Base-by-base conservation (phyloP, 352 stramenopile genomes). In the Phytophthora citrophthora region DNA sequence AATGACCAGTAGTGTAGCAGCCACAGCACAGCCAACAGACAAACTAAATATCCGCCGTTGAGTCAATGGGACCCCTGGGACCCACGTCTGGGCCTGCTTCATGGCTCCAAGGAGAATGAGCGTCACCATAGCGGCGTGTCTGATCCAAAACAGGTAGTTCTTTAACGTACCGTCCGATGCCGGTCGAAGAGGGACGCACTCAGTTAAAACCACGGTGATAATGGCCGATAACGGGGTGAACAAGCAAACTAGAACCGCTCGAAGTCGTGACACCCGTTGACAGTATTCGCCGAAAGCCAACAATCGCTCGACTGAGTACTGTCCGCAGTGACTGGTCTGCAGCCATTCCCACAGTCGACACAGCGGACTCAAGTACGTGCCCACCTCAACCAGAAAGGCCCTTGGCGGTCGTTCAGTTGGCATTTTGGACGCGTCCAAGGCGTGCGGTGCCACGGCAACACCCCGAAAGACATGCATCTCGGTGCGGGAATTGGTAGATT, bases 61-160 rank as follows among this genome's bases (percentile, higher is more conserved):
- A 48, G 53, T 54, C 24, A 67, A 26, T 38, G 36, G 13, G 13
- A 18, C 36, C 2, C 36, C 15, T 26, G 61, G 15, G 63, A 34
- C 36, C 41, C 45, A 64, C 34, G 45, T 29, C 20, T 68, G 58
- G 4, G 20, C 27, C 29, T 75, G 51, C 7, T 64, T 38, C n/a
- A 61, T 58, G 4, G 27, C 31, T 3, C 41, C 20, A 55, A 40
- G 8, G 12, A 60, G 52, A 3, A 67, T 68, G 5, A 68, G 20
- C 8, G 26, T 40, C 31, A 64, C 43, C 9, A 45, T 36, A 4
- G 54, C n/a, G 12, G 39, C 32, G 34, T 71, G 43, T n/a, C 68
- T 50, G n/a, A 73, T 23, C 64, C 64, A 70, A 13, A 57, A 74
- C n/a, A 67, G 49, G 45, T 56, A 52, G 24, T 52, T 52, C 50